Evolutionary conservation across 2,329 filamentous ascomycete species (phyloP), one percentile per base, ranked within the genome.

Genomic region (Sporothrix humicola): DNA sequence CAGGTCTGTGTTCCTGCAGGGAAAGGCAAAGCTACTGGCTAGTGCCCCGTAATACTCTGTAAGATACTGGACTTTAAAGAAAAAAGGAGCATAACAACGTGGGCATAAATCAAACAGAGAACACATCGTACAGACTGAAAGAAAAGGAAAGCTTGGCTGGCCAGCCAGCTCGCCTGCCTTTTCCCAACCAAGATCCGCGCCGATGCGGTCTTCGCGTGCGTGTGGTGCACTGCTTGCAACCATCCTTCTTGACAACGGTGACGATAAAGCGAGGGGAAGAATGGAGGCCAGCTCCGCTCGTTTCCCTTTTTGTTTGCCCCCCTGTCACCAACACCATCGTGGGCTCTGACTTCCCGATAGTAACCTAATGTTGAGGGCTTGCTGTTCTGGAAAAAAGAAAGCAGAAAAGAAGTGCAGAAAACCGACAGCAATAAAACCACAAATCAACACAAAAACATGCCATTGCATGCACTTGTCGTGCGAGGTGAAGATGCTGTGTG

Each of bases 151-250:
- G 66, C 66, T 69, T 56, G 66, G 66, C 66, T 54, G 9, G 48
- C 26, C n/a, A 26, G 26, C 13, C 15, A 50, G 15, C 20, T 7
- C n/a, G 10, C n/a, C 12, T 63, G 13, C 42, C 56, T 66, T 23
- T 54, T n/a, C 13, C 42, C 54, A 61, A 71, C 69, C 69, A 71
- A 71, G 54, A 71, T 71, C 54, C 69, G 23, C 44, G 48, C 31
- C 68, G 42, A 71, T 48, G 54, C 54, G 69, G 69, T 59, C 69
- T 61, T 42, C 44, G 69, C 69, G 42, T 56, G 48, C 50, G 17
- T 23, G 23, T 72, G 59, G 26, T 56, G 48, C 44, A 20, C 17
- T 48, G 71, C 26, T 13, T n/a, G 61, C 61, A 54, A 17, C 71
- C 37, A 65, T 10, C 46, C 7, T 26, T 44, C 8, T 42, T 48